These are phyloP conservation scores for Myxozyma lipomycoides DNA, from an alignment of 805 yeast genomes.

Conservation along the genomic window DNA sequence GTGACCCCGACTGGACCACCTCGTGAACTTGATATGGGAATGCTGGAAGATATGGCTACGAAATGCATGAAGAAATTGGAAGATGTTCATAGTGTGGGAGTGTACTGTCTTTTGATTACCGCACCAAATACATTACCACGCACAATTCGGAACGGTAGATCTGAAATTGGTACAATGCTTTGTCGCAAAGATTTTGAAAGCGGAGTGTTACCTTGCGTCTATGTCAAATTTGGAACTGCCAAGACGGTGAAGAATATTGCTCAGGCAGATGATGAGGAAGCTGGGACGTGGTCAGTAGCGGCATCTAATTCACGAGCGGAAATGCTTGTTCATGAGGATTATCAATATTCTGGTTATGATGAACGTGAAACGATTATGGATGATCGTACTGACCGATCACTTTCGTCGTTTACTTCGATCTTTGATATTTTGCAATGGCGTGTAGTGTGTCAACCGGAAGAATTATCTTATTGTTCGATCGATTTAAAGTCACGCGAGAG, in stretches of 20 bases:
- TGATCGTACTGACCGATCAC: constrained; percentile 66
- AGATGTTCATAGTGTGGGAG: constrained; percentile 65
- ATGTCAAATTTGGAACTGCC: constrained; percentile 70
- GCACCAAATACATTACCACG: constrained; percentile 80
- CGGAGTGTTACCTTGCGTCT: constrained; percentile 75
- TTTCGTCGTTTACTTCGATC: constrained; percentile 68
- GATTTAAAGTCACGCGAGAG: constrained; percentile 45
- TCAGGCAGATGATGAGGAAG: constrained; percentile 49
- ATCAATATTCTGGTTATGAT: constrained; percentile 80
- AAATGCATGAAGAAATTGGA: constrained; percentile 46
- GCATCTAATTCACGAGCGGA: constrained; percentile 62
- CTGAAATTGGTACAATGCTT: constrained; percentile 88
- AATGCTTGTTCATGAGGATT: constrained; percentile 58
- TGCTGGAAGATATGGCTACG: constrained; percentile 49
- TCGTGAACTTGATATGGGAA: constrained; percentile 39
- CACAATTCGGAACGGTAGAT: constrained; percentile 75
- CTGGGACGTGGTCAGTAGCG: constrained; percentile 81
- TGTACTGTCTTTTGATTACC: constrained; percentile 76
- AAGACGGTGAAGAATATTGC: constrained; percentile 63
- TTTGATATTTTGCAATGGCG: constrained; percentile 76
- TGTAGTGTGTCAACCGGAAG: constrained; percentile 67
- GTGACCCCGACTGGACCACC: constrained; percentile 28
- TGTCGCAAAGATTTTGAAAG: constrained; percentile 71
- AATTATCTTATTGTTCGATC: constrained; percentile 58
- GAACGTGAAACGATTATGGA: constrained; percentile 72